phyloP scores from a whole-genome alignment of 2,329 filamentous ascomycete species.

The Fusarium penzigii region DNA sequence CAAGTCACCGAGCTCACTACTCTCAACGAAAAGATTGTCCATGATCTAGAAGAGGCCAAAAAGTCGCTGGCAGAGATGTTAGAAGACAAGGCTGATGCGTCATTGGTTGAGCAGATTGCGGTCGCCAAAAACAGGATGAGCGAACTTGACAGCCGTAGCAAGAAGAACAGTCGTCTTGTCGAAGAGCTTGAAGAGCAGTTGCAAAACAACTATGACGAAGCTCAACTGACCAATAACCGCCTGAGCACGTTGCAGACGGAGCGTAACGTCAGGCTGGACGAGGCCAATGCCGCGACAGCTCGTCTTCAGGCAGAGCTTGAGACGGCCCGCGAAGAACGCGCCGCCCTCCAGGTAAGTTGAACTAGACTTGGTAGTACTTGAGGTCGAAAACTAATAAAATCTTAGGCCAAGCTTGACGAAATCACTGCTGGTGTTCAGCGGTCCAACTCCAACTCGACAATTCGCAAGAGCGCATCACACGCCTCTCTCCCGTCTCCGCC shows the following conservation, averaged over 20 bases:
- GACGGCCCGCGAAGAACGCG: slow-evolving; percentile 67
- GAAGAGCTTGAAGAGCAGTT: slow-evolving; percentile 97
- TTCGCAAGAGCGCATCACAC: slow-evolving; percentile 83
- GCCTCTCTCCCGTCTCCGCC: slow-evolving; percentile 88
- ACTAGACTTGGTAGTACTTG: background rate
- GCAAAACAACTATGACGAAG: slow-evolving; percentile 91
- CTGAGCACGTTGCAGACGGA: slow-evolving; percentile 80
- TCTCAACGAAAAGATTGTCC: slow-evolving; percentile 61
- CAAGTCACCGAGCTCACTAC: slow-evolving; percentile 56
- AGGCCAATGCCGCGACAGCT: slow-evolving; percentile 66
- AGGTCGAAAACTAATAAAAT: slow-evolving; percentile 26
- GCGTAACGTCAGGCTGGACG: slow-evolving; percentile 73
- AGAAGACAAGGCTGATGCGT: slow-evolving; percentile 44
- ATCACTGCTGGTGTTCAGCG: slow-evolving; percentile 49
- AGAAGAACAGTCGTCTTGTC: slow-evolving; percentile 88
- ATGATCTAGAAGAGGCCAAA: slow-evolving; percentile 64
- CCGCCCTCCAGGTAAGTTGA: slow-evolving; percentile 71
- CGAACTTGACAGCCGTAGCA: slow-evolving; percentile 68
- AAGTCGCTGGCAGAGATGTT: slow-evolving; percentile 55
- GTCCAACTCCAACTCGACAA: slow-evolving; percentile 66
- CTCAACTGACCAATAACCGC: slow-evolving; percentile 80
- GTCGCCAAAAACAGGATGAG: slow-evolving; percentile 66
- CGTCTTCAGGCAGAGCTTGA: slow-evolving; percentile 71
- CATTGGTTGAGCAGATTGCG: slow-evolving; percentile 56
- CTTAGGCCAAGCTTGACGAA: slow-evolving; percentile 63